Evolutionary conservation across 2,329 filamentous ascomycete genomes (phyloP).

Genomic region (Albifimbria verrucaria): DNA sequence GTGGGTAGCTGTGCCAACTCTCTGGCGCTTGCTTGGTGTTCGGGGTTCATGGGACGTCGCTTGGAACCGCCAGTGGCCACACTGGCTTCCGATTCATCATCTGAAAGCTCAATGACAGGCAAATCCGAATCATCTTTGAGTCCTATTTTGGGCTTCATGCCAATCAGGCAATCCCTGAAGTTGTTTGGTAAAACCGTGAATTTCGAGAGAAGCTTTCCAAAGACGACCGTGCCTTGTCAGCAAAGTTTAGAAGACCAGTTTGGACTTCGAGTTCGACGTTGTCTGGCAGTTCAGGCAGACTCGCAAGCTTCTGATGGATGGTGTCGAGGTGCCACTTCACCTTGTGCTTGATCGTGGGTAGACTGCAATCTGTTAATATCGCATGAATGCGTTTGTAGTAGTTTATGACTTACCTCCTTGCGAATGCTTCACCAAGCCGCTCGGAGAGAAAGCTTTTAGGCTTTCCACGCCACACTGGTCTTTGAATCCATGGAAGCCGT

Average conservation of each 20-base stretch:
- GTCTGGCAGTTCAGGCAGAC: constrained; percentile 63
- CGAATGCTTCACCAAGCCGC: constrained; percentile 52
- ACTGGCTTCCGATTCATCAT: constrained; percentile 35
- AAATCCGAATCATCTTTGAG: constrained; percentile 35
- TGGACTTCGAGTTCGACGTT: constrained; percentile 67
- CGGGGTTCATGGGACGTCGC: constrained; percentile 19
- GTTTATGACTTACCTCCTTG: constrained; percentile 38
- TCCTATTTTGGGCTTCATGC: constrained; percentile 44
- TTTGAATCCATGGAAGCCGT: constrained; percentile 42
- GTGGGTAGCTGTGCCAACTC: constrained; percentile 14
- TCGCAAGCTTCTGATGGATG: constrained; percentile 52
- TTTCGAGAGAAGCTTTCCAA: constrained; percentile 42
- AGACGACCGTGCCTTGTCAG: constrained; percentile 48
- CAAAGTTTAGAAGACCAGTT: constrained; percentile 56
- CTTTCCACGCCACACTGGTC: constrained; percentile 52
- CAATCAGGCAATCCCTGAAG: constrained; percentile 47
- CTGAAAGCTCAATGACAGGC: constrained; percentile 34
- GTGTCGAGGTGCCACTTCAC: constrained; percentile 43
- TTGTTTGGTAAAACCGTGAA: constrained; percentile 46
- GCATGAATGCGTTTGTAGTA: not conserved
- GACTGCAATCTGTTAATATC: constrained; percentile 23
- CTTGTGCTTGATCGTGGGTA: constrained; percentile 54
- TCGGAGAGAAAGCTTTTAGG: constrained; percentile 51
- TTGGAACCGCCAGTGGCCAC: constrained; percentile 24
- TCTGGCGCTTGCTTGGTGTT: constrained; percentile 32